phyloP scores from a whole-genome alignment of 2,329 filamentous ascomycete genomes.

The Pseudogymnoascus sp. region DNA sequence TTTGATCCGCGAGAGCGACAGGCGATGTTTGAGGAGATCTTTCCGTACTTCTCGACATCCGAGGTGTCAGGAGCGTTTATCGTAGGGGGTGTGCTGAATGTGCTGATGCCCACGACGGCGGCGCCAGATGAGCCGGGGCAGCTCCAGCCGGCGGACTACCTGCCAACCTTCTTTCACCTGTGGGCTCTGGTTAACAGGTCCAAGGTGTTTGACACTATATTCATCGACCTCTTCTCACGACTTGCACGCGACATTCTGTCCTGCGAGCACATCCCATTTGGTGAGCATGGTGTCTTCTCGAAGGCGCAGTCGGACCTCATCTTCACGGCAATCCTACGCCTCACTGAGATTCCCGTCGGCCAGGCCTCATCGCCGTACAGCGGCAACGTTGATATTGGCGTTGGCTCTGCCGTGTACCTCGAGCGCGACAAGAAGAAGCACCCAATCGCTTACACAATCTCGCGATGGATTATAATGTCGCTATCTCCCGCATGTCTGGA shows the following conservation, averaged over 20 bases:
- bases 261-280: conserved; percentile 69
- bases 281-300: conserved; percentile 83
- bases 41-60: conserved; percentile 87
- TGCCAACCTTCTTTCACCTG: conserved; percentile 92
- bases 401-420: conserved; percentile 76
- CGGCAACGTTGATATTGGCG: conserved; percentile 66
- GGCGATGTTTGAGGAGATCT: conserved; percentile 69
- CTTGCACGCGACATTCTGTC: conserved; percentile 76
- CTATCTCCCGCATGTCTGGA: conserved; percentile 77
- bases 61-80: conserved; percentile 89
- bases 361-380: conserved; percentile 93
- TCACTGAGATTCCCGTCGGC: conserved; percentile 93
- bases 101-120: conserved; percentile 78
- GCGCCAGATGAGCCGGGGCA: conserved; percentile 63
- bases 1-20: conserved; percentile 84
- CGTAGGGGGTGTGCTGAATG: conserved; percentile 78
- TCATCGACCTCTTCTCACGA: conserved; percentile 83
- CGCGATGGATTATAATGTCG: conserved; percentile 87
- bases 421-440: conserved; percentile 93
- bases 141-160: conserved; percentile 78
- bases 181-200: conserved; percentile 93
- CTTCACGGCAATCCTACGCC: conserved; percentile 80
- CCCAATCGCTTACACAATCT: conserved; percentile 83
- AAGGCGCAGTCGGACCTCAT: conserved; percentile 85
- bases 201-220: conserved; percentile 75